Base-by-base conservation (phyloP, 371 early-diverging fungal species). In the Rhizopus sp. region DNA sequence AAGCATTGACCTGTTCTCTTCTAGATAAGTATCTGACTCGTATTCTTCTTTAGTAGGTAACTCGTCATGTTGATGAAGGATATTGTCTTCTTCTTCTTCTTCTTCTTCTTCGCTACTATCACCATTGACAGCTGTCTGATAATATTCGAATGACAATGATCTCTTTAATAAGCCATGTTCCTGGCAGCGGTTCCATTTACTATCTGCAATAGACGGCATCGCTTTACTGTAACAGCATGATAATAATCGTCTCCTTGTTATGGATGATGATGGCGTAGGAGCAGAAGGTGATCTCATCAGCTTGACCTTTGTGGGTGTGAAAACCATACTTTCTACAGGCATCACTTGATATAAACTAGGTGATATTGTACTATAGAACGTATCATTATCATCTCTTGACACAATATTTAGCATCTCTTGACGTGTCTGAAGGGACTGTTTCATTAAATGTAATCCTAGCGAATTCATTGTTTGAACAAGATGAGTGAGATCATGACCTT, bases 391-490 rank as follows among this genome's bases (percentile, higher is more conserved):
- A 46, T 46, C 46, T 7, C 4, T 5, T 29, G 30, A 0, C 23
- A 51, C 33, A 4, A 60, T 47, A 6, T n/a, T 23, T n/a, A 42
- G 45, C 16, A 55, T n/a, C 17, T 55, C 50, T 31, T 61, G 56
- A 15, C 62, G 41, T 1, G 50, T 55, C 5, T 16, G 42, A 12
- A 61, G 10, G 5, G 62, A 55, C 15, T 55, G 55, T 23, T 46
- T 51, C 62, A 61, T 61, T 4, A 55, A 23, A 32, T 61, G 51
- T 2, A 61, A 6, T 9, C 55, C 61, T 2, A 55, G 37, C 4
- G 50, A 51, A 23, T 55, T 56, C 49, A 53, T 60, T 10, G 49
- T 53, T 16, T 40, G 44, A 3, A 30, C 32, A 17, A 33, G 41
- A 34, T 49, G 38, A 5, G 37, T 32, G n/a, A 34, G 34, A 5